phyloP scores from a whole-genome alignment of 1,284 basidiomycete species.

The Cutaneotrichosporon sp. region DNA sequence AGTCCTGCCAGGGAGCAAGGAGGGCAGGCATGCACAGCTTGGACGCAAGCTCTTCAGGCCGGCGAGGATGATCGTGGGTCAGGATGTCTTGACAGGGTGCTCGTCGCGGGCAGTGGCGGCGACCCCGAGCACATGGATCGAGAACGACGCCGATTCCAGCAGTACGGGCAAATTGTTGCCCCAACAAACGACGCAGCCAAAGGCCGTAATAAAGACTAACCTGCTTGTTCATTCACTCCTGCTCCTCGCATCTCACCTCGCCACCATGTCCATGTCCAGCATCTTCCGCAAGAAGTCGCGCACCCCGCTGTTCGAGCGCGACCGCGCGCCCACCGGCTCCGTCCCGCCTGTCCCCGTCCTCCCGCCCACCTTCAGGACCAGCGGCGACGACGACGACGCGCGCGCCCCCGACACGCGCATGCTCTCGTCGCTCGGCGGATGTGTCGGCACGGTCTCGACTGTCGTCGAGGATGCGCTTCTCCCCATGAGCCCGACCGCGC shows the following conservation, averaged over 20 bases:
- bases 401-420: constrained; percentile 1
- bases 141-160: not conserved
- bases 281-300: constrained; percentile 5
- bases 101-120: too few species aligned
- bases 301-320: not conserved
- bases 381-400: not conserved
- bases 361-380: not conserved
- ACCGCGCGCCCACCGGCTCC: not conserved
- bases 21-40: not conserved
- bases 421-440: not conserved
- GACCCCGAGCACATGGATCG: not conserved
- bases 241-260: not conserved
- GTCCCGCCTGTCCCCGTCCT: not conserved
- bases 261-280: constrained; percentile 1
- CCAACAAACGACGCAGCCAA: not conserved
- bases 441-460: not conserved
- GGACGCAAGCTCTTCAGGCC: not conserved
- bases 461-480: constrained; percentile 3
- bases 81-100: not conserved
- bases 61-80: not conserved
- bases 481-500: not conserved
- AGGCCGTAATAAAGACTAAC: not conserved
- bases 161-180: not conserved
- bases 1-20: not conserved
- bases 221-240: not conserved